A percentile compares a stretch with the other conserved stretches of the same genome.
These are phyloP conservation scores for Hanseniaspora clermontiae DNA, from an alignment of 805 yeast genomes.

Conservation along the genomic window DNA sequence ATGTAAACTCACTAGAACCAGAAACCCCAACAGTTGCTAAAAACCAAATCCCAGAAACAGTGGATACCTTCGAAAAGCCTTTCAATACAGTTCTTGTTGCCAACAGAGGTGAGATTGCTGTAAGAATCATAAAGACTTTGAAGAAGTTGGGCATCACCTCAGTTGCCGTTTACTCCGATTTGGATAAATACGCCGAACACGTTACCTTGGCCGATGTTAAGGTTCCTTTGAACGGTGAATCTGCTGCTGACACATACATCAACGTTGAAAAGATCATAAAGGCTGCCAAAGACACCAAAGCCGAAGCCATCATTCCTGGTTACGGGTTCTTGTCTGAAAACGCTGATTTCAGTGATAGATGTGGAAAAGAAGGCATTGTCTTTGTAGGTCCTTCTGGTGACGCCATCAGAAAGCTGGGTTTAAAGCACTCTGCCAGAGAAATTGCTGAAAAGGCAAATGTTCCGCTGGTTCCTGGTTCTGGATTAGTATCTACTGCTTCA, in stretches of 20 bases:
- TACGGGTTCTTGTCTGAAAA: conserved; percentile 94
- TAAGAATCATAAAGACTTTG: conserved; percentile 78
- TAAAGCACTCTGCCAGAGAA: conserved; percentile 93
- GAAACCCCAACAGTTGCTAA: conserved; percentile 15
- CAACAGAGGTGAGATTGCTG: conserved; percentile 96
- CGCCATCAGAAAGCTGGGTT: conserved; percentile 78
- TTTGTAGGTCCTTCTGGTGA: conserved; percentile 97
- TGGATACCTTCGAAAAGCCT: conserved; percentile 35
- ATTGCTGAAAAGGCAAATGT: conserved; percentile 86
- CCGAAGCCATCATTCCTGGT: conserved; percentile 96
- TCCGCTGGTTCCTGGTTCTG: conserved; percentile 96
- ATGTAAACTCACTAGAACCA: conserved; percentile 25
- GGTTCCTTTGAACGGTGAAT: conserved; percentile 61
- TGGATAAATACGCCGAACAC: conserved; percentile 80
- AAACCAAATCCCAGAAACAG: conserved; percentile 11
- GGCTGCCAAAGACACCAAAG: conserved; percentile 72
- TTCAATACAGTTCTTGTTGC: conserved; percentile 83
- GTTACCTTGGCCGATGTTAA: conserved; percentile 73
- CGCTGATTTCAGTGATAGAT: conserved; percentile 87
- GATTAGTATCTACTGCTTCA: conserved; percentile 52
- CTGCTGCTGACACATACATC: conserved; percentile 86
- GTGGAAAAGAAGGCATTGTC: conserved; percentile 68
- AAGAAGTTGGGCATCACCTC: conserved; percentile 66
- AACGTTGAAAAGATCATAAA: conserved; percentile 69
- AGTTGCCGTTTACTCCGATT: conserved; percentile 82